A percentile compares a stretch with the other conserved stretches of the same genome.
Conservation (phyloP, 2,329 filamentous ascomycete genomes). For the Fusarium sp. region DNA sequence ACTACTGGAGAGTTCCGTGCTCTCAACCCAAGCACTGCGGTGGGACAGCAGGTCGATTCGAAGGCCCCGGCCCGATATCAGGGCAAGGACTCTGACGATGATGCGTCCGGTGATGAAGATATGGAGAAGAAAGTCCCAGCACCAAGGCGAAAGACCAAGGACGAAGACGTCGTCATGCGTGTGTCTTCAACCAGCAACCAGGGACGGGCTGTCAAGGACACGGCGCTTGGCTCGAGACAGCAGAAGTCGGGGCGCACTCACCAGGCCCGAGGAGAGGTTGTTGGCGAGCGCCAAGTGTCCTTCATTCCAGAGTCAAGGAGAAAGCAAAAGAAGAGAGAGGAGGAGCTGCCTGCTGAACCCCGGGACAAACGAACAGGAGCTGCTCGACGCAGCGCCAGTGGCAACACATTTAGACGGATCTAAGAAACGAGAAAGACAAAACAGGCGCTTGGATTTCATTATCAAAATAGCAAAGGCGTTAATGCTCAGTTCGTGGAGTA, state of each 20-base stretch:
- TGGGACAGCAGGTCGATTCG: constrained; percentile 48
- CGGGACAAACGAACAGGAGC: constrained; percentile 51
- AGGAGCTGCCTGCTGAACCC: constrained; percentile 41
- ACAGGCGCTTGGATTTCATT: constrained; percentile 40
- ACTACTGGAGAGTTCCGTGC: constrained; percentile 85
- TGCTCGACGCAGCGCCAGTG: constrained; percentile 76
- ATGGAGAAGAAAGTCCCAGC: constrained; percentile 43
- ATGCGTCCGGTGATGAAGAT: constrained; percentile 57
- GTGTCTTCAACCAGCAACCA: constrained; percentile 76
- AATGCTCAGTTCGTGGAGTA: constrained; percentile 39
- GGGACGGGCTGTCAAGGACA: constrained; percentile 65
- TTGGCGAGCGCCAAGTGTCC: constrained; percentile 75
- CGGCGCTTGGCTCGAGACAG: constrained; percentile 65
- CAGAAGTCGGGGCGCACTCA: constrained; percentile 60
- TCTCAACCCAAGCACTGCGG: constrained; percentile 86
- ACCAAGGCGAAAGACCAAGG: constrained; percentile 43
- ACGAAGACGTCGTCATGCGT: constrained; percentile 67
- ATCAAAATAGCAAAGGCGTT: constrained; percentile 39
- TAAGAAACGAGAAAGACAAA: constrained; percentile 50
- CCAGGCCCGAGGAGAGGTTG: constrained; percentile 62
- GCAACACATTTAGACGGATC: constrained; percentile 78
- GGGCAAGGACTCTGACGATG: constrained; percentile 56
- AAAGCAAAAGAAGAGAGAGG: constrained; percentile 56
- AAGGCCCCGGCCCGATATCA: constrained; percentile 53
- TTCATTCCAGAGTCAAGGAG: constrained; percentile 72